phyloP scores from a whole-genome alignment of 441 rosid species.

The Euphorbia celastroides region DNA sequence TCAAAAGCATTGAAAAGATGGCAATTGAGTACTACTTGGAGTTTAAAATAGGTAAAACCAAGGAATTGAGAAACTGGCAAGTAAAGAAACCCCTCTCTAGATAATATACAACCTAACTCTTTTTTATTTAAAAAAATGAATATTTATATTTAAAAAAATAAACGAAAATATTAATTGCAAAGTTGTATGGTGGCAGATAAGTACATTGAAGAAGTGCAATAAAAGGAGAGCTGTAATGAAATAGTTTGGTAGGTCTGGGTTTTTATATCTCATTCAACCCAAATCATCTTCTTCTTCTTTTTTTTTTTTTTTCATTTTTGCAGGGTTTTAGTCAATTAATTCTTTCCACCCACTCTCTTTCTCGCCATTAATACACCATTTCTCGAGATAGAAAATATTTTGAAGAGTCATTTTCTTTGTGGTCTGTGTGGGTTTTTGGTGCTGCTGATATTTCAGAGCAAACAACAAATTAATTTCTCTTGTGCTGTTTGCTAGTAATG shows the following conservation, averaged over 20 bases:
- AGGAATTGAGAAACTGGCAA: slow-evolving; percentile 34
- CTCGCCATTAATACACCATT: slow-evolving; percentile 35
- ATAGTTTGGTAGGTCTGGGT: slow-evolving; percentile 69
- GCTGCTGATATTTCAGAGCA: slow-evolving; percentile 7
- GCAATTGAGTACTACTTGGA: slow-evolving; percentile 39
- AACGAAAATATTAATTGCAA: slow-evolving; percentile 31
- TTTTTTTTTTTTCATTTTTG: background rate
- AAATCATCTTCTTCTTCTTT: slow-evolving; percentile 11
- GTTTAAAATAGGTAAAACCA: slow-evolving; percentile 25
- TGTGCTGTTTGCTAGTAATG: slow-evolving; percentile 24
- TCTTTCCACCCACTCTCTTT: slow-evolving; percentile 53
- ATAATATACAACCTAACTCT: background rate
- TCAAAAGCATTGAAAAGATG: slow-evolving; percentile 5
- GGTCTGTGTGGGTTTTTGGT: slow-evolving; percentile 30
- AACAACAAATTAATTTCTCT: background rate
- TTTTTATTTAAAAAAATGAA: too few relatives aligned
- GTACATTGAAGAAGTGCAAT: slow-evolving; percentile 79
- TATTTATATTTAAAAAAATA: too few relatives aligned
- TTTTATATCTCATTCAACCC: slow-evolving; percentile 47
- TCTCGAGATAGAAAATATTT: slow-evolving; percentile 4
- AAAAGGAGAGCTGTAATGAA: slow-evolving; percentile 40
- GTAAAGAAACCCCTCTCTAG: slow-evolving; percentile 33
- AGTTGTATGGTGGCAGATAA: slow-evolving; percentile 52
- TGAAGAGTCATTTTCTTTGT: slow-evolving; percentile 34
- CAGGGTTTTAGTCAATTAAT: slow-evolving; percentile 35